These are phyloP conservation scores for Echria macrotheca DNA, from an alignment of 495 filamentous ascomycete species.

Conservation along the genomic window DNA sequence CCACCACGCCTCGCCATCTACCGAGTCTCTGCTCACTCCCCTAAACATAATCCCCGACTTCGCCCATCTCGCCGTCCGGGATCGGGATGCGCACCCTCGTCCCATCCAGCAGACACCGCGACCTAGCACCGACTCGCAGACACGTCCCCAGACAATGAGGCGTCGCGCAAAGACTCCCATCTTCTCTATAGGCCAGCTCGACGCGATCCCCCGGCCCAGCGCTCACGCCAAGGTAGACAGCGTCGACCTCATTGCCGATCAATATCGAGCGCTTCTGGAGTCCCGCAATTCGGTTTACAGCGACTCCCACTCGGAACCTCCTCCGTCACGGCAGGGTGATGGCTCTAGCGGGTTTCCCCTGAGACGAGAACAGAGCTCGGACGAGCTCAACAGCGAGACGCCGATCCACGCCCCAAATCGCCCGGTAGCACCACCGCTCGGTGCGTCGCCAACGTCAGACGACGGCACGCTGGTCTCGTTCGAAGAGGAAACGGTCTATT, in stretches of 20 bases:
- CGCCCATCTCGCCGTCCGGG: slow-evolving; percentile 29
- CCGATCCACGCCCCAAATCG: slow-evolving; percentile 13
- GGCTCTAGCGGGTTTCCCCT: background rate
- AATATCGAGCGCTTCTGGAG: slow-evolving; percentile 38
- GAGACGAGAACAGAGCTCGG: slow-evolving; percentile 14
- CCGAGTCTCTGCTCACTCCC: slow-evolving; percentile 7
- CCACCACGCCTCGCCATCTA: slow-evolving; percentile 2
- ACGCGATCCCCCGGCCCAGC: slow-evolving; percentile 20
- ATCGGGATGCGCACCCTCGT: slow-evolving; percentile 14
- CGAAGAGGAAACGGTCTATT: slow-evolving; percentile 37
- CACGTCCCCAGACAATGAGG: slow-evolving; percentile 17
- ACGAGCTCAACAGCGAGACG: slow-evolving; percentile 4
- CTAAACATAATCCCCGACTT: slow-evolving; percentile 34
- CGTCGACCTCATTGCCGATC: slow-evolving; percentile 42
- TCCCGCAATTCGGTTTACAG: slow-evolving; percentile 22
- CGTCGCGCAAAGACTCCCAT: slow-evolving; percentile 43
- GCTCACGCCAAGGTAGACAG: slow-evolving; percentile 26
- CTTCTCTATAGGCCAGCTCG: slow-evolving; percentile 37
- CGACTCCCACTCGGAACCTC: slow-evolving; percentile 21
- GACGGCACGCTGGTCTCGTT: slow-evolving; percentile 41
- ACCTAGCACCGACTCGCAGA: slow-evolving; percentile 11
- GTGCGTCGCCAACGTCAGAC: slow-evolving; percentile 32
- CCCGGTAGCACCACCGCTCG: background rate
- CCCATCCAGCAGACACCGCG: slow-evolving; percentile 10
- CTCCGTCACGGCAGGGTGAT: slow-evolving; percentile 14